phyloP scores from a whole-genome alignment of 176 grass and related monocot genomes.

The Coix lacrymajobi region DNA sequence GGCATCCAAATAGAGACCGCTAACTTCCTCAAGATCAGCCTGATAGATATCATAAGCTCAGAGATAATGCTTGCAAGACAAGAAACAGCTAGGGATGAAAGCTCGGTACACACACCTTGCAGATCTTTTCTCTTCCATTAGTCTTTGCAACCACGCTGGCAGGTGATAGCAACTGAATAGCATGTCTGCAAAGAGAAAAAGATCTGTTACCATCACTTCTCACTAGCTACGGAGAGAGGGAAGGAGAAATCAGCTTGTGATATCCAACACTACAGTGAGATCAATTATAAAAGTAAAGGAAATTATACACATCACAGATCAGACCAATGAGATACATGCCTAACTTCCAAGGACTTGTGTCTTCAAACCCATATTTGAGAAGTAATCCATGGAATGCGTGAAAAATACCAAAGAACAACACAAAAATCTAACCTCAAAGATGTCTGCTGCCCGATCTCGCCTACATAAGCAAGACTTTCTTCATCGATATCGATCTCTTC shows the following conservation, averaged over 20 bases:
- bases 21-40: constrained; percentile 85
- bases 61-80: not conserved
- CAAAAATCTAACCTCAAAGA: constrained; percentile 66
- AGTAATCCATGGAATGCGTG: not conserved
- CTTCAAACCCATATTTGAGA: not conserved
- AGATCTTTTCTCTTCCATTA: constrained; percentile 92
- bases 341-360: not conserved
- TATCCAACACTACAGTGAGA: not conserved
- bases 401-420: constrained; percentile 11
- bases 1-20: constrained; percentile 61
- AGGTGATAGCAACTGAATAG: constrained; percentile 83
- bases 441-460: constrained; percentile 82
- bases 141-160: constrained; percentile 71
- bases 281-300: not conserved
- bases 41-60: constrained; percentile 22
- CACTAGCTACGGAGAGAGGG: not conserved
- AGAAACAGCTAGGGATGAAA: not conserved
- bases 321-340: not conserved
- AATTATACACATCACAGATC: not conserved
- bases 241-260: not conserved
- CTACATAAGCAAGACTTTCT: constrained; percentile 88
- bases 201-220: not conserved
- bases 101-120: constrained; percentile 51
- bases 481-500: constrained; percentile 95
- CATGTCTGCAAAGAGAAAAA: constrained; percentile 54